These are phyloP conservation scores for Trichoderma asperellum DNA, from an alignment of 2,329 filamentous ascomycete genomes.

Conservation along the genomic window DNA sequence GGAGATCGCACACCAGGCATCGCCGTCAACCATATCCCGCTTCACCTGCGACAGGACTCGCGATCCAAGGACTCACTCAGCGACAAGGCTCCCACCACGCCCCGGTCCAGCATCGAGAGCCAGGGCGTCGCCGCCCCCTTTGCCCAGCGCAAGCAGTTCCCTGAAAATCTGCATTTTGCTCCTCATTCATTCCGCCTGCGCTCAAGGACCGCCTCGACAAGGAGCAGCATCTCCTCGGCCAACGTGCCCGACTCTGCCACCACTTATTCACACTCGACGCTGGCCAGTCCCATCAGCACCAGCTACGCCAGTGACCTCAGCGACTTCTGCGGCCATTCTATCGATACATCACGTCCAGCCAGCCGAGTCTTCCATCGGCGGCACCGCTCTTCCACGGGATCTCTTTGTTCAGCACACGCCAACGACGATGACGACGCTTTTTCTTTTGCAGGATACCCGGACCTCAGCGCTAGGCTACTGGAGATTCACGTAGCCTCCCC, in stretches of 20 bases:
- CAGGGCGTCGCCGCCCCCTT: slow-evolving; percentile 10
- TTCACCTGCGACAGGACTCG: slow-evolving; percentile 28
- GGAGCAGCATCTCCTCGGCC: slow-evolving; percentile 46
- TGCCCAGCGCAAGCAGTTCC: slow-evolving; percentile 35
- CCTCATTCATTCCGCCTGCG: slow-evolving; percentile 39
- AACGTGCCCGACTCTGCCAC: slow-evolving; percentile 47
- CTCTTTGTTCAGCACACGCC: slow-evolving; percentile 45
- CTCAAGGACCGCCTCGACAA: slow-evolving; percentile 45
- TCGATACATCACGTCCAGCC: slow-evolving; percentile 35
- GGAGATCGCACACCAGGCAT: slow-evolving; percentile 26
- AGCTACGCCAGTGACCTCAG: slow-evolving; percentile 43
- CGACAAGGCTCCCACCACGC: slow-evolving; percentile 31
- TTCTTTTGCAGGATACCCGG: slow-evolving; percentile 36
- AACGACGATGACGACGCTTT: slow-evolving; percentile 43
- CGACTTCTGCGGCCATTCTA: slow-evolving; percentile 38
- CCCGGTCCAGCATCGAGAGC: slow-evolving; percentile 30
- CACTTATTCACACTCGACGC: slow-evolving; percentile 42
- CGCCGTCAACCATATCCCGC: slow-evolving; percentile 18
- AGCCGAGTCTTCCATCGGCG: slow-evolving; percentile 42
- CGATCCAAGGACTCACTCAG: slow-evolving; percentile 27
- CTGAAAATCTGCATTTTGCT: slow-evolving; percentile 40
- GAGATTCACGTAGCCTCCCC: slow-evolving; percentile 27
- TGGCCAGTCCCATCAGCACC: slow-evolving; percentile 45
- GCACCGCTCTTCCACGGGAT: slow-evolving; percentile 41
- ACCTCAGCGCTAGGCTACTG: slow-evolving; percentile 31